Evolutionary conservation across 768 basidiomycete genomes (phyloP), one percentile per base, ranked within the genome.

Genomic region (Heimioporus sp.): DNA sequence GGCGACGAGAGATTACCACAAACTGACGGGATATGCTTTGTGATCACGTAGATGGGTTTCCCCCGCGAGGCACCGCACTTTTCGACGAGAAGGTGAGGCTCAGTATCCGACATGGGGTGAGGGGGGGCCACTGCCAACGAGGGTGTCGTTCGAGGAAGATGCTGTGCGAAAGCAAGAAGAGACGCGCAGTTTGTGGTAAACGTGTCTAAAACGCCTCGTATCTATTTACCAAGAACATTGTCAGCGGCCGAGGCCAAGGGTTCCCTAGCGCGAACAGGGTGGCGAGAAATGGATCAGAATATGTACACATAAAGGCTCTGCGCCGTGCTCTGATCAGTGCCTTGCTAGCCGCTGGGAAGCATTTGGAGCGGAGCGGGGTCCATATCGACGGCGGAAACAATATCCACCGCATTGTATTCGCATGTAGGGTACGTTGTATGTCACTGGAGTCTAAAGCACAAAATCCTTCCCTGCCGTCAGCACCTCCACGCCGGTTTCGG

Each of bases 401-500:
- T 24, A 3, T 24, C 24, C 24, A 24, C 24, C 24, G 5, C 24
- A 24, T 24, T 24, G 21, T 24, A 65, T 62, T 56, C 59, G 63
- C 64, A 54, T 61, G 53, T 54, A n/a, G n/a, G n/a, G 49, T 58
- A 54, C 55, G 36, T 51, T 49, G 56, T 55, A 58, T 56, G 48
- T 56, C 52, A 52, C 17, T 31, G 42, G n/a, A n/a, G n/a, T 35
- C 58, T 48, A 71, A 32, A 69, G 56, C 48, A 57, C 53, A 54
- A 58, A 55, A 56, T 57, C 56, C 55, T 66, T 65, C 28, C 78
- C 79, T 31, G 81, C 85, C 5, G 94, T 96, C 28, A 98, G 76
- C 55, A 94, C 77, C 67, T 98, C 94, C 31, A 87, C 87, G 4
- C 94, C 94, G 17, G 83, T 87, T 61, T 94, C 93, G 28, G 94